Conservation (phyloP, 768 basidiomycete genomes). For the Rhizopogon roseolus region DNA sequence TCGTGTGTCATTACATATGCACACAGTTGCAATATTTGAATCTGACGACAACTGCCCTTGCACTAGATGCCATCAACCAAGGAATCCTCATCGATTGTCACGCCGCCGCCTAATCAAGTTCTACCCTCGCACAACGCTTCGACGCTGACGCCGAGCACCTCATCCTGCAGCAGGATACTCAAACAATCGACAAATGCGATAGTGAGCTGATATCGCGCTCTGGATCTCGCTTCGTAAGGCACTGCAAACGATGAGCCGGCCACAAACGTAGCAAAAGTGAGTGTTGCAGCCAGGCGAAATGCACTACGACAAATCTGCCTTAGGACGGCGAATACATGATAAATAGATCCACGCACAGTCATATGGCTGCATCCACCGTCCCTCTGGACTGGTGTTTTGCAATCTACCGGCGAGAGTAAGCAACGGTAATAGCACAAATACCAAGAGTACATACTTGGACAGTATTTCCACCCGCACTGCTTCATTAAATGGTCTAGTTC, state of each 20-base stretch:
- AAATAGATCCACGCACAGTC: slow-evolving; percentile 34
- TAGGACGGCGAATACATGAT: not conserved
- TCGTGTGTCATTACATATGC: too few relatives aligned
- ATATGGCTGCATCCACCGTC: slow-evolving; percentile 55
- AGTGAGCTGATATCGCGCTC: slow-evolving; percentile 28
- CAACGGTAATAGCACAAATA: not conserved
- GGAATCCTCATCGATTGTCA: too few relatives aligned
- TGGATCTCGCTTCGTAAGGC: slow-evolving; percentile 28
- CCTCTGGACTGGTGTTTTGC: slow-evolving; percentile 46
- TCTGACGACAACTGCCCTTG: too few relatives aligned
- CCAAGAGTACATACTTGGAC: slow-evolving; percentile 42
- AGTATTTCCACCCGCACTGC: slow-evolving; percentile 57
- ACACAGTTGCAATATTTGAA: too few relatives aligned
- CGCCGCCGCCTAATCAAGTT: too few relatives aligned
- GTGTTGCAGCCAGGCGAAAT: slow-evolving; percentile 55
- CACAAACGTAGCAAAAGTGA: slow-evolving; percentile 54
- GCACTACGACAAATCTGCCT: slow-evolving; percentile 31
- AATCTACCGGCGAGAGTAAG: slow-evolving; percentile 24
- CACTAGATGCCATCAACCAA: too few relatives aligned
- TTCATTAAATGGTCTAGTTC: slow-evolving; percentile 52
- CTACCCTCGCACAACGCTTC: too few relatives aligned
- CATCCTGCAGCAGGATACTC: slow-evolving; percentile 19
- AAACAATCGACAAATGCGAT: slow-evolving; percentile 28
- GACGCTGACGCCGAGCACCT: not conserved
- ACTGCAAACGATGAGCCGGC: slow-evolving; percentile 39